Percentiles rank a stretch among this genome's conserved stretches.
Evolutionary conservation across 2,329 filamentous ascomycete species (phyloP).

Genomic region (Arachnomyces sp.): DNA sequence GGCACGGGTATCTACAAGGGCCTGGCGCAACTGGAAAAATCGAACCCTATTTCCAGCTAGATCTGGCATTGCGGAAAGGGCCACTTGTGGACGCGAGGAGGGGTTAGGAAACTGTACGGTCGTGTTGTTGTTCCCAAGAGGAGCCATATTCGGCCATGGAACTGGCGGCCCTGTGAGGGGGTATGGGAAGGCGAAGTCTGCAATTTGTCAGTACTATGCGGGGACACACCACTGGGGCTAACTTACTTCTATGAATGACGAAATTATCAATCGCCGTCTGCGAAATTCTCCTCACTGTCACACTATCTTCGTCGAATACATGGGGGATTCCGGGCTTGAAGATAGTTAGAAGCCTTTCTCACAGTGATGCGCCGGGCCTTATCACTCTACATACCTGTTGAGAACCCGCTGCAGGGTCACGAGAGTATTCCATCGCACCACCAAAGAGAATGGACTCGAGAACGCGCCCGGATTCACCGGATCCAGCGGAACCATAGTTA

Average conservation of each 20-base stretch:
- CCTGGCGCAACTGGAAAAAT: background rate
- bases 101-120: constrained; percentile 1
- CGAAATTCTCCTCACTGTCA: no score
- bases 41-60: background rate
- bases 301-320: background rate
- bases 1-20: background rate
- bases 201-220: no score
- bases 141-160: background rate
- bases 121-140: background rate
- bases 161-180: background rate
- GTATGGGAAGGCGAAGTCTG: background rate
- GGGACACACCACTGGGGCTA: no score
- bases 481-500: background rate
- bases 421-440: background rate
- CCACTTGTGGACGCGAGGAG: background rate
- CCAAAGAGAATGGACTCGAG: constrained; percentile 1
- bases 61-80: background rate
- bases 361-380: no score
- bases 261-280: no score
- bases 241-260: no score
- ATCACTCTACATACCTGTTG: background rate
- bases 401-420: background rate
- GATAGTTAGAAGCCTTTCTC: background rate
- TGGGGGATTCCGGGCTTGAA: background rate
- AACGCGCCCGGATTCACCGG: background rate